Evolutionary conservation across 257 asterid species (phyloP).

Genomic region (Solanum habrochaites): DNA sequence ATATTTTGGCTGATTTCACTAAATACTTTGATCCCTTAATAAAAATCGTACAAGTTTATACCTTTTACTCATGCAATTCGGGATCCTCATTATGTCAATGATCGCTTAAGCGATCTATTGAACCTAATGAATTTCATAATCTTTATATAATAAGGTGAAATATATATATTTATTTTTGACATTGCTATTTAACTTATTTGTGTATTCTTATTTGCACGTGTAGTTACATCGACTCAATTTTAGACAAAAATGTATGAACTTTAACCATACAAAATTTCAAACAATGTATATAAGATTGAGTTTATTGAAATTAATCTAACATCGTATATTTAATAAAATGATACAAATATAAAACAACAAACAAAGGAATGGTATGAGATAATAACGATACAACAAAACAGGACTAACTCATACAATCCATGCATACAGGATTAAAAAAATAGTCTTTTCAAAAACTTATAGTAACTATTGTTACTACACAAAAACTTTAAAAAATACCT

Average conservation of each 20-base stretch:
- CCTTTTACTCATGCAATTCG: too few species aligned
- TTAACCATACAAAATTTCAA: accelerated
- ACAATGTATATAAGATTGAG: not conserved
- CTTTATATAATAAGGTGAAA: not conserved
- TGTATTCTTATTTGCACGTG: not conserved
- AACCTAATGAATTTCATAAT: not conserved
- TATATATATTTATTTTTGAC: accelerated
- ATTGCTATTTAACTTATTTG: not conserved
- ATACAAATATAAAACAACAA: not conserved
- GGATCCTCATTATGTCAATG: not conserved
- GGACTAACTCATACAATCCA: not conserved
- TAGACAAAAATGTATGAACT: not conserved
- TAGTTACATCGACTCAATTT: not conserved
- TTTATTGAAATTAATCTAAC: not conserved
- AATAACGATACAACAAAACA: not conserved
- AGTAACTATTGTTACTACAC: not conserved
- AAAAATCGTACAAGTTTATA: not conserved
- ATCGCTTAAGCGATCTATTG: not conserved
- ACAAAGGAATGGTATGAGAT: not conserved
- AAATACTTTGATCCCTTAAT: not conserved
- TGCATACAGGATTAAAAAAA: not conserved
- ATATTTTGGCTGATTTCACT: not conserved
- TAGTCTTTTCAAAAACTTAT: too few species aligned
- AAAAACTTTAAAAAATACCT: too few species aligned
- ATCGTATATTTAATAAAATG: not conserved